Base-by-base conservation (phyloP, 306 rosid genomes). In the Malus domestica region DNA sequence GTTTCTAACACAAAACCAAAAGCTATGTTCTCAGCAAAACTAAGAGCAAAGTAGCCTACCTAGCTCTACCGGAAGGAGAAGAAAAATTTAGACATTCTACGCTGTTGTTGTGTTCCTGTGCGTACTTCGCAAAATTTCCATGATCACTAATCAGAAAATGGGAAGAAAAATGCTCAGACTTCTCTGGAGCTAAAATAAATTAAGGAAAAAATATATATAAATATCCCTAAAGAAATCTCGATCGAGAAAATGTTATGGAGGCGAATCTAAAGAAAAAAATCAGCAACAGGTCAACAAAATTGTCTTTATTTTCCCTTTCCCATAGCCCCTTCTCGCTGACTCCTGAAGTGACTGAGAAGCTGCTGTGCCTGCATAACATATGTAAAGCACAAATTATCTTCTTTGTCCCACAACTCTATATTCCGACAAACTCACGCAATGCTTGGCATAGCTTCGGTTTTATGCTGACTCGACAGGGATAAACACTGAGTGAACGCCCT, bases 261-360 rank as follows among this genome's bases (percentile, higher is more conserved):
- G 76, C 55, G 74, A 77, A 72, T 42, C 4, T 62, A 15, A 13
- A 22, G 38, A 55, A 77, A 77, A 67, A 80, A 74, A 72, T 66
- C 67, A 65, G 73, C 80, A 74, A 44, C 30, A 63, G 65, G 74
- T 76, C 67, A 85, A 79, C 55, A 76, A 84, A 81, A 70, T 29
- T 76, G 30, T 66, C 61, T 49, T 82, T 51, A 83, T 76, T 87
- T 93, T 72, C 88, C 92, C 81, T 89, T 93, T 76, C 85, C 89
- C 30, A 80, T 72, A 14, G 86, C 82, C 78, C 83, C 90, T 78
- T 91, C 96, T 57, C 98, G 84, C 76, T 88, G 96, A 78, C 82
- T 89, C 59, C 98, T 92, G 79, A 93, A 93, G 84, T 93, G 93
- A 69, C 98, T 87, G 68, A 93, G 97, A 81, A 93, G 96, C 82